A percentile compares a stretch with the other conserved stretches of the same genome.
These are phyloP conservation scores for Escovopsis sp. DNA, from an alignment of 2,329 filamentous ascomycete genomes.

Conservation along the genomic window DNA sequence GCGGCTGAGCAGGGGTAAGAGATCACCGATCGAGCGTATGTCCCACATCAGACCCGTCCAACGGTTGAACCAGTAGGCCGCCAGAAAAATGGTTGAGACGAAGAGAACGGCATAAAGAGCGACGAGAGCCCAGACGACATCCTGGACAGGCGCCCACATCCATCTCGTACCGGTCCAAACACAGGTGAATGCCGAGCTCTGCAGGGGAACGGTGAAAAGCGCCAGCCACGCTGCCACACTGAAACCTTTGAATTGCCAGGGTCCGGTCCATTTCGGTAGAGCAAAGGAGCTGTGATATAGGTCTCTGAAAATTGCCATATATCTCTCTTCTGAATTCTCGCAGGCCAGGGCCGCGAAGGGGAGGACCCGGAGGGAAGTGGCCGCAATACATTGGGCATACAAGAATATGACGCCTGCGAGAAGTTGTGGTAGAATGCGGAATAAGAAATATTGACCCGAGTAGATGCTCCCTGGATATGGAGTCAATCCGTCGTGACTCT, in stretches of 20 bases:
- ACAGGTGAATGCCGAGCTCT: constrained; percentile 61
- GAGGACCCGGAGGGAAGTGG: constrained; percentile 58
- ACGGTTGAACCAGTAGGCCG: constrained; percentile 48
- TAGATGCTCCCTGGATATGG: constrained; percentile 52
- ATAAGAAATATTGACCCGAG: constrained; percentile 66
- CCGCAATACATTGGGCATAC: constrained; percentile 62
- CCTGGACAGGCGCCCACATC: constrained; percentile 68
- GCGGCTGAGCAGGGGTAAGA: constrained; percentile 62
- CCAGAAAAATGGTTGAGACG: constrained; percentile 35
- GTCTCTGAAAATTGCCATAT: constrained; percentile 51
- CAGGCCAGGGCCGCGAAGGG: constrained; percentile 70
- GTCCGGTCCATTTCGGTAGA: constrained; percentile 43
- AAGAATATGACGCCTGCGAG: constrained; percentile 57
- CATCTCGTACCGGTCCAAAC: constrained; percentile 45
- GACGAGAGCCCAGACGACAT: constrained; percentile 64
- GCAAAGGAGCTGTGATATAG: constrained; percentile 57
- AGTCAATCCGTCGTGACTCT: constrained; percentile 47
- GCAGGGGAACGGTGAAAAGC: constrained; percentile 67
- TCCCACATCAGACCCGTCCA: constrained; percentile 78
- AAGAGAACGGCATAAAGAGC: constrained; percentile 57
- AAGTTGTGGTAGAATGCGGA: constrained; percentile 71
- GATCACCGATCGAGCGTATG: constrained; percentile 64
- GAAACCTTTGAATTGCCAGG: constrained; percentile 51
- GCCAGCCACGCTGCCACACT: constrained; percentile 61
- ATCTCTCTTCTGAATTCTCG: constrained; percentile 41